Conservation (phyloP, 768 basidiomycete genomes). For the Leccinum disarticulatum region DNA sequence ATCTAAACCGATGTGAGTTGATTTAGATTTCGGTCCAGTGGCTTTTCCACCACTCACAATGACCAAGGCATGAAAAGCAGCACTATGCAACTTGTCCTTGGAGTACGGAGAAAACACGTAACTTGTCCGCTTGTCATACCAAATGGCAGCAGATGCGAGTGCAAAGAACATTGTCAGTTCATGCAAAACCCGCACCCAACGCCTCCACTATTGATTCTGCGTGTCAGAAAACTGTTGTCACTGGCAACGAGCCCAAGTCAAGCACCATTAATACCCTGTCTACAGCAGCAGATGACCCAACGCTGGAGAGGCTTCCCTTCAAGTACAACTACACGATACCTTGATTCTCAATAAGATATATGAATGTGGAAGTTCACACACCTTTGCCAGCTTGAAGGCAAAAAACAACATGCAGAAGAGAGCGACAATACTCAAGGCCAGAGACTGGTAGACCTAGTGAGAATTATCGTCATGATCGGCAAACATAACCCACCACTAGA, state of each 20-base stretch:
- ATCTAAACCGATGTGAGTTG: conserved; percentile 24
- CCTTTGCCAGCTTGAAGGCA: conserved; percentile 44
- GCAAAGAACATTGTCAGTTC: conserved; percentile 52
- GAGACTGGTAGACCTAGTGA: conserved; percentile 28
- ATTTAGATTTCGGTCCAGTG: too few relatives aligned
- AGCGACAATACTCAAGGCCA: conserved; percentile 38
- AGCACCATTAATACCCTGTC: conserved; percentile 49
- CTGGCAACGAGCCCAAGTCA: background rate
- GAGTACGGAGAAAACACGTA: conserved; percentile 36
- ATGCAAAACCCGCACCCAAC: conserved; percentile 47
- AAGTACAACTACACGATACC: conserved; percentile 40
- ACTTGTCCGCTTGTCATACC: conserved; percentile 48
- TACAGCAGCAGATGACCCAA: conserved; percentile 46
- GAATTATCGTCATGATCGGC: background rate
- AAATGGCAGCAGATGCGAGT: conserved; percentile 44
- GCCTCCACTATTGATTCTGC: conserved; percentile 38
- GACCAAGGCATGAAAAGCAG: conserved; percentile 39
- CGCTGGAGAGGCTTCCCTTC: conserved; percentile 45
- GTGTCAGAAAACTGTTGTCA: background rate
- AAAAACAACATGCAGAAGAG: conserved; percentile 40
- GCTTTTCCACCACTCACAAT: conserved; percentile 35
- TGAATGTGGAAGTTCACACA: conserved; percentile 16
- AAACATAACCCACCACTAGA: conserved; percentile 34
- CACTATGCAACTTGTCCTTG: conserved; percentile 40
- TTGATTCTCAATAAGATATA: background rate